Percentiles rank a stretch among this genome's conserved stretches.
Evolutionary conservation across 1,139 yeast species (phyloP).

Genomic region (Saccharomyces hybrid): DNA sequence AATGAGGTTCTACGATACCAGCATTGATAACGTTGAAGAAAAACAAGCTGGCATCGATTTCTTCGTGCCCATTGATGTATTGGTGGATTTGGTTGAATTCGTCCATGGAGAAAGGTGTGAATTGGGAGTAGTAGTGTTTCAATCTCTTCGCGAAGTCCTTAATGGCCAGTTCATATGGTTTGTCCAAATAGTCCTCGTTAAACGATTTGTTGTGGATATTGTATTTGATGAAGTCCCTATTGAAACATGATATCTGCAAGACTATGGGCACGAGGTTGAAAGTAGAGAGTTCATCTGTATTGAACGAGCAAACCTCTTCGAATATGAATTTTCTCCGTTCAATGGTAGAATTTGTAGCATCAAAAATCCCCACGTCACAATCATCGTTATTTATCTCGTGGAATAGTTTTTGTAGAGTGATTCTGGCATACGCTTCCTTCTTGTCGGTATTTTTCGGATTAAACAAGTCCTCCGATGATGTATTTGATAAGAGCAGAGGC

Average conservation of each 20-base stretch:
- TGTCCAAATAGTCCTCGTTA: conserved; percentile 47
- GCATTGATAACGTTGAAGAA: conserved; percentile 21
- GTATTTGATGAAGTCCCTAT: conserved; percentile 39
- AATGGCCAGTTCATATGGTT: conserved; percentile 45
- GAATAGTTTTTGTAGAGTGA: conserved; percentile 47
- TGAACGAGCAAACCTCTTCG: conserved; percentile 21
- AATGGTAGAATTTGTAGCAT: conserved; percentile 61
- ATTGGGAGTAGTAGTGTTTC: conserved; percentile 47
- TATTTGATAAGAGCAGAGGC: conserved; percentile 24
- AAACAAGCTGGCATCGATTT: conserved; percentile 11
- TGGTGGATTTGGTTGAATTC: conserved; percentile 35
- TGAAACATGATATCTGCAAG: conserved; percentile 41
- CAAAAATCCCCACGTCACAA: conserved; percentile 56
- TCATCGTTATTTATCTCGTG: conserved; percentile 38
- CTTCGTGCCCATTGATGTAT: neutral
- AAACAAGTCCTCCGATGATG: conserved; percentile 38
- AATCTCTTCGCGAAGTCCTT: conserved; percentile 53
- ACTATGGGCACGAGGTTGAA: conserved; percentile 33
- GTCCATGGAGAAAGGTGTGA: conserved; percentile 44
- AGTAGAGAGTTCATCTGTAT: conserved; percentile 16
- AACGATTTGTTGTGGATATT: conserved; percentile 58
- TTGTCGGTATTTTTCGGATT: conserved; percentile 41
- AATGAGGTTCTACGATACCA: conserved; percentile 6
- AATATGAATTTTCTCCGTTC: conserved; percentile 42
- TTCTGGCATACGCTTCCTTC: conserved; percentile 53